Conservation (phyloP, 441 rosid species). For the Erysimum cheiri region DNA sequence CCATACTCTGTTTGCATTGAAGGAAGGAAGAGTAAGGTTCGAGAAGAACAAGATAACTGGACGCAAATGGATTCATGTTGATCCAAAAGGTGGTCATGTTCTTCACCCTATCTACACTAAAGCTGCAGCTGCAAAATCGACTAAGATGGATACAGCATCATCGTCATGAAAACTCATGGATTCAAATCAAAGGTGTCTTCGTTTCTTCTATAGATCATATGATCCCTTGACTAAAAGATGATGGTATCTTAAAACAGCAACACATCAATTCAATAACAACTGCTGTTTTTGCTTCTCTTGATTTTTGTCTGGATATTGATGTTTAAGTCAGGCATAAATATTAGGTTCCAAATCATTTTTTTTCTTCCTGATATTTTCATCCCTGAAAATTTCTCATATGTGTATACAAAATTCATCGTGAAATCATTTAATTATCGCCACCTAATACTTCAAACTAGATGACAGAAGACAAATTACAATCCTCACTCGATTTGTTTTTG, state of each 20-base stretch:
- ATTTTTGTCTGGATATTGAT: background rate
- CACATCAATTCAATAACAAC: constrained; percentile 10
- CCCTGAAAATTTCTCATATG: background rate
- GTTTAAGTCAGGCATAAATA: background rate
- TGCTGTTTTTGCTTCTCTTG: background rate
- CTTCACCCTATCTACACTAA: constrained; percentile 63
- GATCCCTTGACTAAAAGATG: background rate
- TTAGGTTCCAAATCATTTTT: background rate
- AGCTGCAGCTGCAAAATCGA: constrained; percentile 40
- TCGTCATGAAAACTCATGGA: constrained; percentile 21
- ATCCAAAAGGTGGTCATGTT: constrained; percentile 65
- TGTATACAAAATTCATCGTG: background rate
- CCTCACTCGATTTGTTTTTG: background rate
- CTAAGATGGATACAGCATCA: constrained; percentile 41
- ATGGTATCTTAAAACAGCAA: constrained; percentile 18
- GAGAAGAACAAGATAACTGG: constrained; percentile 64
- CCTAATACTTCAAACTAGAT: background rate
- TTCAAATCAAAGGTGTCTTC: constrained; percentile 12
- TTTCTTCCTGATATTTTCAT: background rate
- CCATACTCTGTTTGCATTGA: constrained; percentile 80
- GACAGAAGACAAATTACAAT: background rate
- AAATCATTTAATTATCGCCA: background rate
- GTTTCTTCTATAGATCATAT: constrained; percentile 1
- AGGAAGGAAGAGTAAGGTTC: constrained; percentile 79
- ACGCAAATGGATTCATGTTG: constrained; percentile 82